These are phyloP conservation scores for Trichomonas vaginalis DNA, from an alignment of 208 protist species.

Conservation along the genomic window DNA sequence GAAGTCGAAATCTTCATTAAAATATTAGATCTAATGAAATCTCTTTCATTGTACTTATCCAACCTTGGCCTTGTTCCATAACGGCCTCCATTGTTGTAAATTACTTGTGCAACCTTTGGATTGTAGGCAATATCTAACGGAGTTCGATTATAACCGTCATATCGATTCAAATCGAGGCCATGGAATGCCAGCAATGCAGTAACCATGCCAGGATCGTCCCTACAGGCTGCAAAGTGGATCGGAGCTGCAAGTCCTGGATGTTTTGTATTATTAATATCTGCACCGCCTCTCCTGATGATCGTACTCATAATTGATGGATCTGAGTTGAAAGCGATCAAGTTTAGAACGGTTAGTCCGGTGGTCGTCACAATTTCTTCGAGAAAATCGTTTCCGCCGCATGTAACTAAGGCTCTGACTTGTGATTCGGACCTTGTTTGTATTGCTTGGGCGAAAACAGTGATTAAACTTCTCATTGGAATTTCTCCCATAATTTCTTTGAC, in stretches of 20 bases:
- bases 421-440: neutral
- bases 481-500: neutral
- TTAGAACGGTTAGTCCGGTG: neutral
- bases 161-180: neutral
- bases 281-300: neutral
- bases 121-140: neutral
- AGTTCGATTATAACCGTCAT: neutral
- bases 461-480: neutral
- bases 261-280: neutral
- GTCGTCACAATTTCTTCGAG: neutral
- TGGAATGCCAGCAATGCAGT: neutral
- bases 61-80: neutral
- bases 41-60: neutral
- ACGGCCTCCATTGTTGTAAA: neutral
- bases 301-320: neutral
- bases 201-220: neutral
- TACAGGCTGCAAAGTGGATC: neutral
- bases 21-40: neutral
- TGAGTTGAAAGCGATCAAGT: neutral
- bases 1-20: neutral
- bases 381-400: neutral
- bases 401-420: neutral
- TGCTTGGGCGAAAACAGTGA: neutral
- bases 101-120: neutral
- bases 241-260: neutral